Evolutionary conservation across 2,329 filamentous ascomycete species (phyloP).

Genomic region (Allantophomopsis cytisporea): DNA sequence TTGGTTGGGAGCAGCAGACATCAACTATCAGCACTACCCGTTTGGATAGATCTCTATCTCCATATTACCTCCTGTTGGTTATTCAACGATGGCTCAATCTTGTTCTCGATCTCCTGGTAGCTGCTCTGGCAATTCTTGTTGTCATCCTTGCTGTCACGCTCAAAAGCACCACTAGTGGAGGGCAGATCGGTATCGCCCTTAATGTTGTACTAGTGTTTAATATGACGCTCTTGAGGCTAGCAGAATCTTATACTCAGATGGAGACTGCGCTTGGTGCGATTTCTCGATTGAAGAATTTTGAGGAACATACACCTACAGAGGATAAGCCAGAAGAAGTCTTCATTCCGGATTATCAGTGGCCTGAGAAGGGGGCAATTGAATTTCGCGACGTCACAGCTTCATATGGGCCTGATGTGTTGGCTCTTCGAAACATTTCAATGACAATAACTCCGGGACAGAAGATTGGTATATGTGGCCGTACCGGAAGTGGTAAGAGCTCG

Average conservation of each 20-base stretch:
- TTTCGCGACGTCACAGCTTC: slow-evolving; percentile 16
- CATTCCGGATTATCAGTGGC: slow-evolving; percentile 16
- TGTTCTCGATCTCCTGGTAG: slow-evolving; percentile 20
- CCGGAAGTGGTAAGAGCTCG: slow-evolving; percentile 26
- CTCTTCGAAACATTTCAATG: not conserved
- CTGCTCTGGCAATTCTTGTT: slow-evolving; percentile 5
- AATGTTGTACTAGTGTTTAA: slow-evolving; percentile 11
- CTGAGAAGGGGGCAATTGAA: slow-evolving; percentile 17
- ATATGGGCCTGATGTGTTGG: slow-evolving; percentile 6
- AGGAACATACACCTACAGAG: slow-evolving; percentile 25
- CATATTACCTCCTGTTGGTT: slow-evolving; percentile 39
- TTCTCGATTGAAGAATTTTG: slow-evolving; percentile 36
- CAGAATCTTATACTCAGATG: slow-evolving; percentile 37
- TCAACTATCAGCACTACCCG: slow-evolving; percentile 29
- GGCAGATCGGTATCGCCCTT: slow-evolving; percentile 11
- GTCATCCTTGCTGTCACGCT: slow-evolving; percentile 8
- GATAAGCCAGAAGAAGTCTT: slow-evolving; percentile 3
- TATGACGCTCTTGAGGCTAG: slow-evolving; percentile 9
- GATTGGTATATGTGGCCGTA: slow-evolving; percentile 35
- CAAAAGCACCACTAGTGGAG: slow-evolving; percentile 6
- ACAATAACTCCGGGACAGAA: slow-evolving; percentile 23
- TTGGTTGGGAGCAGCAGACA: slow-evolving; percentile 33
- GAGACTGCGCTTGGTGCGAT: slow-evolving; percentile 46
- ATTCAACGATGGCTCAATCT: slow-evolving; percentile 43
- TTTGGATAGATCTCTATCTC: slow-evolving; percentile 37